Evolutionary conservation across 805 yeast genomes (phyloP).

Genomic region (Yarrowia keelungensis): DNA sequence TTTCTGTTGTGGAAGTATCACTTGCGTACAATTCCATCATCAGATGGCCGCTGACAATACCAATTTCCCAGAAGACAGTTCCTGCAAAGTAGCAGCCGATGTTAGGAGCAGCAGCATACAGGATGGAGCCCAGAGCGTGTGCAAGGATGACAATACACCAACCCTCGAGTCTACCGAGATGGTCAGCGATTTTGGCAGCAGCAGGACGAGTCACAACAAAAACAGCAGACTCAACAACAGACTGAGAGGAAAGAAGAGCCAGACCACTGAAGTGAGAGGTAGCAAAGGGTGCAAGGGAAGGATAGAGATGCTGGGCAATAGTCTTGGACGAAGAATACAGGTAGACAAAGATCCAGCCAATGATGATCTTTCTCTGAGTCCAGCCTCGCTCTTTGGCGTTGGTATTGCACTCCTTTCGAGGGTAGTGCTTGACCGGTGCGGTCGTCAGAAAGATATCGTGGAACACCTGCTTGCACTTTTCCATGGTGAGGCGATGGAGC

Average conservation of each 20-base stretch:
- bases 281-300: conserved; percentile 17
- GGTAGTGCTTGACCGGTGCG: conserved; percentile 13
- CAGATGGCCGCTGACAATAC: conserved; percentile 22
- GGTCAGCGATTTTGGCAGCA: conserved; percentile 22
- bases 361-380: conserved; percentile 17
- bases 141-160: conserved; percentile 18
- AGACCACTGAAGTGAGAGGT: conserved; percentile 19
- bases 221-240: conserved; percentile 19
- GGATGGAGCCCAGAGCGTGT: conserved; percentile 22
- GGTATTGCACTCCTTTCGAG: conserved; percentile 17
- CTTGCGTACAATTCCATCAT: conserved; percentile 28
- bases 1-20: conserved; percentile 16
- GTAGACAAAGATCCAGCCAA: conserved; percentile 37
- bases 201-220: conserved; percentile 27
- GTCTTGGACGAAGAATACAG: conserved; percentile 12
- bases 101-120: conserved; percentile 26
- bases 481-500: neutral
- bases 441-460: neutral
- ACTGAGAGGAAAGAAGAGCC: conserved; percentile 20
- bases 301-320: conserved; percentile 26
- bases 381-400: conserved; percentile 35
- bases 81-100: conserved; percentile 27
- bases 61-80: conserved; percentile 23
- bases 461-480: conserved; percentile 10
- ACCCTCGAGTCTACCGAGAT: conserved; percentile 1